Base-by-base conservation (phyloP, 768 basidiomycete species). In the Pleurotus salmoneostramineus region DNA sequence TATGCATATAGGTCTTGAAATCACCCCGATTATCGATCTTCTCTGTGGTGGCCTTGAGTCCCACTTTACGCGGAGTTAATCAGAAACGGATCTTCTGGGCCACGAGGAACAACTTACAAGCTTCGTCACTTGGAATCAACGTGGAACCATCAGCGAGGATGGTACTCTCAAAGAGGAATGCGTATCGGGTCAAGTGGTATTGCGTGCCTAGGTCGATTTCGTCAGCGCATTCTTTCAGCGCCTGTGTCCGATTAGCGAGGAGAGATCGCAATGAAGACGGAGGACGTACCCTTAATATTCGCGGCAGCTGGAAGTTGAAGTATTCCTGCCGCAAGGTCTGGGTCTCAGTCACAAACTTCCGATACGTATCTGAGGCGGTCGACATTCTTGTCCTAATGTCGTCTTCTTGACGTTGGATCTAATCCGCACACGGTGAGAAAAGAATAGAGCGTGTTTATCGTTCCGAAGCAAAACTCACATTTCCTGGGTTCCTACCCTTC, bases 191-290 rank as follows among this genome's bases (percentile, higher is more conserved):
- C 48, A 98, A 77, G 71, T 98, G 96, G 71, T 98, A 99, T 72
- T 98, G 96, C 3, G 93, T 95, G n/a, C 95, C 97, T 45, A 97
- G 78, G 70, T 99, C 97, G 56, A 98, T 86, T 72, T 99, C 97
- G 65, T 98, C 96, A 27, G 91, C 84, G 65, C 93, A 93, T 69
- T 98, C 95, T 70, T 98, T 98, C 58, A 99, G 76, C 17, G 91
- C 83, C 93, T 94, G 62, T 17, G 48, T 27, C 21, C 21, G 21
- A 27, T 27, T 27, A 27, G 34, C 27, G 62, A 50, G 60, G 31
- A 56, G 36, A 32, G 31, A 40, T 27, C 36, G 36, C 17, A 27
- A 40, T 14, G 35, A 27, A 21, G 32, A 35, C 34, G 37, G 33
- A 15, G 59, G 34, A 80, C 91, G 67, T 68, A 95, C 95, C 52